phyloP scores from a whole-genome alignment of 2,329 filamentous ascomycete species.

The Cladophialophora yegresii region DNA sequence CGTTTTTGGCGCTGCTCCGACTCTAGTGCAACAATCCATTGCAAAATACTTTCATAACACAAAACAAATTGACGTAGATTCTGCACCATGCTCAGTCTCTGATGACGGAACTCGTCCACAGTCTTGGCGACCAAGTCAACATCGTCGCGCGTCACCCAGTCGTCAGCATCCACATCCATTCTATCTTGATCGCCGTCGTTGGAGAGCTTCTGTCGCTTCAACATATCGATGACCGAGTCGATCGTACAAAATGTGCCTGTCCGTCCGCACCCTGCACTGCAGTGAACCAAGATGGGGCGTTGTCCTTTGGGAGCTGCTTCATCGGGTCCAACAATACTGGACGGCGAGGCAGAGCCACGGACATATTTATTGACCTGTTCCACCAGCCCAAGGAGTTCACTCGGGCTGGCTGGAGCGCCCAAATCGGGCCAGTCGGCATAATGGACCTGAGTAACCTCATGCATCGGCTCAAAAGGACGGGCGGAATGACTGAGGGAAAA shows the following conservation, averaged over 20 bases:
- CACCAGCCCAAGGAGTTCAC: slow-evolving; percentile 83
- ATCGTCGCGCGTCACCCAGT: slow-evolving; percentile 69
- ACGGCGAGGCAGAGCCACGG: slow-evolving; percentile 41
- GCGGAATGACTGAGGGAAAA: slow-evolving; percentile 77
- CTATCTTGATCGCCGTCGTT: slow-evolving; percentile 25
- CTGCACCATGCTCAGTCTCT: slow-evolving; percentile 95
- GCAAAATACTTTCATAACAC: slow-evolving; percentile 91
- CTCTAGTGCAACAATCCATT: slow-evolving; percentile 66
- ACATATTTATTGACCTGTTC: slow-evolving; percentile 77
- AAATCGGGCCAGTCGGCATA: slow-evolving; percentile 98
- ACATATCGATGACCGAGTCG: slow-evolving; percentile 92
- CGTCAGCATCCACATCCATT: slow-evolving; percentile 40
- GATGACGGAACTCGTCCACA: slow-evolving; percentile 84
- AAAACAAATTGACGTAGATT: slow-evolving; percentile 90
- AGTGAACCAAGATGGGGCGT: slow-evolving; percentile 86
- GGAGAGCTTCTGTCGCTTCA: slow-evolving; percentile 74
- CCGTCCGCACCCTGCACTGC: slow-evolving; percentile 90
- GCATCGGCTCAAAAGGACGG: slow-evolving; percentile 79
- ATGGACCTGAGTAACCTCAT: slow-evolving; percentile 91
- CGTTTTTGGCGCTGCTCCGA: slow-evolving; percentile 20
- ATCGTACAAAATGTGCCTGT: slow-evolving; percentile 97
- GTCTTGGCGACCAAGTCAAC: slow-evolving; percentile 81
- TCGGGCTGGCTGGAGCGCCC: slow-evolving; percentile 84
- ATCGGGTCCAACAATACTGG: slow-evolving; percentile 52
- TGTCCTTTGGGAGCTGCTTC: slow-evolving; percentile 59